phyloP scores from a whole-genome alignment of 2,329 filamentous ascomycete species.

The Sclerotinia borealis region DNA sequence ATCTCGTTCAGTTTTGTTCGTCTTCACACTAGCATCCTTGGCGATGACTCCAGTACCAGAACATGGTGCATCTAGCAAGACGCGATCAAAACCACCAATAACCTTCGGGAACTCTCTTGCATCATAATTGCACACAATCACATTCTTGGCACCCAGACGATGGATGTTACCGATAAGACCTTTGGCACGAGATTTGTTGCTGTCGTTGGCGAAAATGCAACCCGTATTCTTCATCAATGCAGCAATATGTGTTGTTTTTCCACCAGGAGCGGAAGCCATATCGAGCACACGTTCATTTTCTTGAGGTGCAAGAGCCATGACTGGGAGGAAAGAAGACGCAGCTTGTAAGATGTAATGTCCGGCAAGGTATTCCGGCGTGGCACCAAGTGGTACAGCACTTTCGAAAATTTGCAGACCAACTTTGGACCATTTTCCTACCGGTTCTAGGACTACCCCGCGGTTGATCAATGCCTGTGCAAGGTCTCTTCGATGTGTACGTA shows the following conservation, averaged over 20 bases:
- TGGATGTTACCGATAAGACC: conserved; percentile 98
- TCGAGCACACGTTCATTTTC: conserved; percentile 88
- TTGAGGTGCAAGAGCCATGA: conserved; percentile 94
- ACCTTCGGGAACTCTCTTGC: conserved; percentile 90
- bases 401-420: conserved; percentile 96
- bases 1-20: conserved; percentile 93
- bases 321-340: conserved; percentile 91
- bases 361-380: conserved; percentile 93
- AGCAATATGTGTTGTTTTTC: conserved; percentile 95
- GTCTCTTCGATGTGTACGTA: conserved; percentile 69
- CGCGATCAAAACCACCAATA: conserved; percentile 92
- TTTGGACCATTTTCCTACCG: conserved; percentile 98
- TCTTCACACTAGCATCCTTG: conserved; percentile 95
- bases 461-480: conserved; percentile 93
- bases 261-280: conserved; percentile 89
- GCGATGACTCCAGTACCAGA: conserved; percentile 96
- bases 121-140: conserved; percentile 92
- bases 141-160: conserved; percentile 87
- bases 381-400: conserved; percentile 71
- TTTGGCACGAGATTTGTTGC: conserved; percentile 87
- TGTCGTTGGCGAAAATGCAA: conserved; percentile 92
- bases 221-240: conserved; percentile 97
- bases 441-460: conserved; percentile 90
- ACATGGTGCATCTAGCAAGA: conserved; percentile 90
- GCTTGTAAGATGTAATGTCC: conserved; percentile 98